Conservation (phyloP, 768 basidiomycete genomes). For the Hemileccinum rubropunctum region DNA sequence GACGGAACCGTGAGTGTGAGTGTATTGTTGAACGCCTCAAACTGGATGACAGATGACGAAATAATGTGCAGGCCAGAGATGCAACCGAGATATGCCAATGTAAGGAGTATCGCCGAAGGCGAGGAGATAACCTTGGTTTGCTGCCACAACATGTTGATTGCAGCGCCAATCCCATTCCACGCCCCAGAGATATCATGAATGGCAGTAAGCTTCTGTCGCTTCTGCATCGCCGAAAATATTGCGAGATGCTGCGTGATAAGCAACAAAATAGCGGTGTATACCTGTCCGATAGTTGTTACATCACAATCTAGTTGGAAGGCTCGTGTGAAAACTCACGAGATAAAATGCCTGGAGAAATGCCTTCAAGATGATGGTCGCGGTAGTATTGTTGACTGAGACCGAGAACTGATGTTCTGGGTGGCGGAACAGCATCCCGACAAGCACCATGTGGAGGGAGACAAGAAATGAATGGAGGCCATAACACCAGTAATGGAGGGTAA, state of each 20-base stretch:
- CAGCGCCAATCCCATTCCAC: slow-evolving; percentile 25
- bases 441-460: background rate
- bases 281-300: background rate
- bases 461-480: background rate
- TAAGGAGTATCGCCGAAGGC: background rate
- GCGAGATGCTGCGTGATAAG: slow-evolving; percentile 12
- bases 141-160: slow-evolving; percentile 15
- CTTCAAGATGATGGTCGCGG: background rate
- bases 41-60: slow-evolving; percentile 20
- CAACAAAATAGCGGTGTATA: slow-evolving; percentile 17
- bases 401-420: slow-evolving; percentile 5
- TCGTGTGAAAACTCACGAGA: background rate
- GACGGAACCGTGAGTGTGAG: background rate
- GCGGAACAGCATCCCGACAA: background rate
- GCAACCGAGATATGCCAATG: slow-evolving; percentile 13
- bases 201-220: slow-evolving; percentile 14
- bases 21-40: slow-evolving; percentile 14
- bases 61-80: slow-evolving; percentile 22
- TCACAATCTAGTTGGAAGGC: background rate
- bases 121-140: slow-evolving; percentile 16
- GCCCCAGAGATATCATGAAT: slow-evolving; percentile 18
- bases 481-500: background rate
- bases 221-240: slow-evolving; percentile 4
- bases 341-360: slow-evolving; percentile 6
- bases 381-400: background rate